phyloP scores from a whole-genome alignment of 2,329 filamentous ascomycete species.

The Clarireedia hainanense region DNA sequence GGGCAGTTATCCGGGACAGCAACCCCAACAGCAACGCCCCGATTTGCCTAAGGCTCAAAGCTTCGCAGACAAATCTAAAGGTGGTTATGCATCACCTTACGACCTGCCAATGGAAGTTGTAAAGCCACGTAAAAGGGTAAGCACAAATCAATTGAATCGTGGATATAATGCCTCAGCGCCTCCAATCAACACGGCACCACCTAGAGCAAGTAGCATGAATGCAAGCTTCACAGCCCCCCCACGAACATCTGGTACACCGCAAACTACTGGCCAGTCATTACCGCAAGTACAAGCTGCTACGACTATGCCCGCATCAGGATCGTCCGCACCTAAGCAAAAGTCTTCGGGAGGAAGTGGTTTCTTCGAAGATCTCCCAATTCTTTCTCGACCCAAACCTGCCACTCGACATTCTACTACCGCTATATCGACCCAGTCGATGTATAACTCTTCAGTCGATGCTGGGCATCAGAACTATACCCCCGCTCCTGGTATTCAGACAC shows the following conservation, averaged over 20 bases:
- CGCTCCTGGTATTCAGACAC: neutral
- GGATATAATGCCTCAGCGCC: constrained; percentile 19
- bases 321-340: constrained; percentile 29
- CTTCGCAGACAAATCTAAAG: constrained; percentile 84
- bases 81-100: constrained; percentile 89
- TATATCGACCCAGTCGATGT: constrained; percentile 19
- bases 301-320: neutral
- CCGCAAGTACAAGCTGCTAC: constrained; percentile 10
- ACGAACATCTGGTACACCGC: constrained; percentile 17
- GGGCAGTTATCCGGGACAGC: constrained; percentile 15
- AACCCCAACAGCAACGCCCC: constrained; percentile 31
- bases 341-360: constrained; percentile 40
- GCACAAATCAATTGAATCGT: constrained; percentile 37
- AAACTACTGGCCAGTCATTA: constrained; percentile 13
- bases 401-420: constrained; percentile 38
- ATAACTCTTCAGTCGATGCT: constrained; percentile 11
- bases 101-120: constrained; percentile 87
- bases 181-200: constrained; percentile 16
- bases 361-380: constrained; percentile 68
- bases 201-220: constrained; percentile 25
- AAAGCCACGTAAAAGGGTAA: constrained; percentile 57
- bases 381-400: constrained; percentile 52
- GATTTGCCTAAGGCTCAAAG: constrained; percentile 60
- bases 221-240: constrained; percentile 17
- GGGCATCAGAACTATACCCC: constrained; percentile 7